Base-by-base conservation (phyloP, 352 stramenopile species). In the Pythium aquatile region DNA sequence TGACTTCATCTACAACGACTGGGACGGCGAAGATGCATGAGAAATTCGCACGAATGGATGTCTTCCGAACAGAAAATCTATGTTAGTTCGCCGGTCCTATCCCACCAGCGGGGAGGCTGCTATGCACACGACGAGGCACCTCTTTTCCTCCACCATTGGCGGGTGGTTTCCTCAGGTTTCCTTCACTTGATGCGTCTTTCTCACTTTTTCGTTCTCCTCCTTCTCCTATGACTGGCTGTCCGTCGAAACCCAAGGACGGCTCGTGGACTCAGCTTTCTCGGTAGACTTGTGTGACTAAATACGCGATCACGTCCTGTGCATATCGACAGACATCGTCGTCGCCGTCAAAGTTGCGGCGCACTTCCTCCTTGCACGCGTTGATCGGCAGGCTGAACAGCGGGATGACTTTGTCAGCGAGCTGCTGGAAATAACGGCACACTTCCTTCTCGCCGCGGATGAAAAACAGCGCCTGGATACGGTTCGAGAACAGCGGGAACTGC, bases 361-460 rank as follows among this genome's bases (percentile, higher is more conserved):
- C 64, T 70, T 88, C 77, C 55, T 88, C 79, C 62, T 89, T 84
- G 65, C 79, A 93, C 48, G 78, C 72, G 11, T 69, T 65, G 44
- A 90, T 73, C n/a, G 83, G 79, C 58, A 93, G 67, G 30, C 77
- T 83, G 54, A 94, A 93, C n/a, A 97, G 72, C 60, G 86, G 83
- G 48, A 90, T 84, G 44, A 93, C 79, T 63, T 89, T 88, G 72
- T 95, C 84, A 37, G 86, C 86, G 49, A 96, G 77, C 60, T 79
- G 65, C 63, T 92, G 81, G 66, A 89, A 96, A 63, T 93, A 87
- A 49, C 76, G 72, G 54, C 85, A 96, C 49, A 96, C 85, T 66
- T 94, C 79, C 57, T 97, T 97, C 64, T 97, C 89, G 11, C 89
- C 89, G 14, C 85, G 82, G 59, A 97, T 91, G 63, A 96, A 94